These are phyloP conservation scores for Ogataea populi-albae DNA, from an alignment of 805 yeast genomes.

Conservation along the genomic window DNA sequence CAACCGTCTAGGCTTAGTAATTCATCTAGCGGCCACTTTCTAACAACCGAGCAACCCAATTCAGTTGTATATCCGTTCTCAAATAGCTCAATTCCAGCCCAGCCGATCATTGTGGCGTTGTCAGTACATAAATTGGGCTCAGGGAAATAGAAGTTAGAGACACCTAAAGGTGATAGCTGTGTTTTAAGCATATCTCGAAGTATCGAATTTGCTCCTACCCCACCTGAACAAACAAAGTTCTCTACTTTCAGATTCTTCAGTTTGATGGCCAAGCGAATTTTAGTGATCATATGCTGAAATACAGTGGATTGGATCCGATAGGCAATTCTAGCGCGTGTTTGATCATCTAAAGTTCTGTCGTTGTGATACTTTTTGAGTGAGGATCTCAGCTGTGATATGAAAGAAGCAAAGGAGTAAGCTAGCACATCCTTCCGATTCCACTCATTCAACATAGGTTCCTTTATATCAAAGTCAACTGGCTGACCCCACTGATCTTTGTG, in stretches of 20 bases:
- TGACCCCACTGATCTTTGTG: constrained; percentile 32
- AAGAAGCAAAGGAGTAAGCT: constrained; percentile 78
- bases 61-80: constrained; percentile 55
- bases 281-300: constrained; percentile 69
- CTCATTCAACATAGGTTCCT: constrained; percentile 53
- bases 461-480: constrained; percentile 27
- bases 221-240: constrained; percentile 82
- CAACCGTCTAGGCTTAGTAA: constrained; percentile 51
- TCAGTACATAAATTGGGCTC: constrained; percentile 78
- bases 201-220: constrained; percentile 77
- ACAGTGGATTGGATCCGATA: constrained; percentile 59
- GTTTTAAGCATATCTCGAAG: constrained; percentile 48
- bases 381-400: constrained; percentile 34
- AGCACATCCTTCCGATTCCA: constrained; percentile 42
- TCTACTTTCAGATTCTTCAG: constrained; percentile 40
- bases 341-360: constrained; percentile 18
- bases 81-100: constrained; percentile 89
- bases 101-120: constrained; percentile 95
- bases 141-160: constrained; percentile 59
- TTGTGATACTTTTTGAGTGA: constrained; percentile 27
- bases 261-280: constrained; percentile 51
- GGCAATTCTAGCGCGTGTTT: constrained; percentile 45
- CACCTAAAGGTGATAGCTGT: constrained; percentile 32
- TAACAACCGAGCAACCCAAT: constrained; percentile 56
- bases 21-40: constrained; percentile 79